These are phyloP conservation scores for Eutypella sp. DNA, from an alignment of 2,329 filamentous ascomycete genomes.

Conservation along the genomic window DNA sequence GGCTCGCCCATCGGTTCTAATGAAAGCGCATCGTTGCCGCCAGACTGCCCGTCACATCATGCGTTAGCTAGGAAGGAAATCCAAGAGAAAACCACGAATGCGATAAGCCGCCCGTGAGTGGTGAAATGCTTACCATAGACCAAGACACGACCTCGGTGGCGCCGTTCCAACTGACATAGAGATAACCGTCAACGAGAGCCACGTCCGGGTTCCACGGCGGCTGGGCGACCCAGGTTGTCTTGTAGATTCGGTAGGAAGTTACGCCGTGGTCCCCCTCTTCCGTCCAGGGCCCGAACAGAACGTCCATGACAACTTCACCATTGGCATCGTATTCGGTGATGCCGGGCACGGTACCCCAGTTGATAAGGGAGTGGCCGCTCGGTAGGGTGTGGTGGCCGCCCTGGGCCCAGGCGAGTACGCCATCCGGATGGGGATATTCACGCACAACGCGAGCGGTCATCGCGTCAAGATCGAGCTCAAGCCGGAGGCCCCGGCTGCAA, in stretches of 20 bases:
- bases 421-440: conserved; percentile 33
- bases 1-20: conserved; percentile 5
- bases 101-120: not conserved
- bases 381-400: conserved; percentile 48
- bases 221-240: conserved; percentile 46
- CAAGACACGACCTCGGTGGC: conserved; percentile 35
- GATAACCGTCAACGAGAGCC: conserved; percentile 15
- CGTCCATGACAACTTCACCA: conserved; percentile 49
- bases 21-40: conserved; percentile 8
- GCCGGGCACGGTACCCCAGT: conserved; percentile 49
- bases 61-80: no score
- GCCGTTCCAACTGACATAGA: conserved; percentile 42
- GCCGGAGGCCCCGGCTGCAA: conserved; percentile 39
- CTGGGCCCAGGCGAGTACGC: conserved; percentile 36
- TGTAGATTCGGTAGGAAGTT: conserved; percentile 49
- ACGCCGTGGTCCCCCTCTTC: conserved; percentile 30
- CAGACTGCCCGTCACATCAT: conserved; percentile 4
- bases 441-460: conserved; percentile 40
- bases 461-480: conserved; percentile 37
- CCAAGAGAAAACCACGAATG: not conserved
- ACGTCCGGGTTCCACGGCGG: conserved; percentile 23
- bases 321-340: conserved; percentile 41
- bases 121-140: conserved; percentile 21
- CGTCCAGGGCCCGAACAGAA: conserved; percentile 33
- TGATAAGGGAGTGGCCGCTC: conserved; percentile 48